Evolutionary conservation across 345 rosid species (phyloP), one percentile per base, ranked within the genome.

Genomic region (Arabidopsis suecica): DNA sequence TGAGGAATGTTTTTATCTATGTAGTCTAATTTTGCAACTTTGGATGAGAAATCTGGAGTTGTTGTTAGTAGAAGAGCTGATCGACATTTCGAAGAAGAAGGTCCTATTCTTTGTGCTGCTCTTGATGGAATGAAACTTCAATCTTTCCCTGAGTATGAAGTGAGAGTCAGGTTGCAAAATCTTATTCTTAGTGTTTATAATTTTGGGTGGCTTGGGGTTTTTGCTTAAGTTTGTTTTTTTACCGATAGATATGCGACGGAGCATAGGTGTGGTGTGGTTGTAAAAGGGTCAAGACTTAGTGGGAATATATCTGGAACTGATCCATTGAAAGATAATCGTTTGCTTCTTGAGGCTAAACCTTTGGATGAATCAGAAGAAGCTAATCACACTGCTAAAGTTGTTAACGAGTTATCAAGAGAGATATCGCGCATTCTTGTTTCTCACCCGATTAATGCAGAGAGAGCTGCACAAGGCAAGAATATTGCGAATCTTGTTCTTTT

Each of bases 271-370:
- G 96, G 97, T 34, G 97, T 94, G 69, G 96, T 91, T 79, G 97
- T 91, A 16, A 89, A 91, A 77, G 96, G 98, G 38, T 91, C 96
- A 60, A 83, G 76, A 76, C 79, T 94, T 40, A 91, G 97, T 67
- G 96, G 97, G 61, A 94, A 88, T 76, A 90, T 94, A 84, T 90
- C 96, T 50, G 96, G 97, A 79, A 91, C 97, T 20, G 98, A 94
- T 72, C 96, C 97, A 8, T 82, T 94, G 82, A 91, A 94, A 62
- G 97, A 91, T 83, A 86, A 88, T 41, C 93, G 93, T 70, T 69
- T 85, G 68, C 95, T 88, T 79, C 81, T 90, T 60, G 84, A 94
- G 74, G 93, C 88, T 64, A 82, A 84, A 75, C 84, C 96, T 54
- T 77, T 94, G 54, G 96, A 91, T 82, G 88, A 86, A 65, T 84